Percentiles rank a stretch among this genome's conserved stretches.
Evolutionary conservation across 2,329 filamentous ascomycete genomes (phyloP).

Genomic region (Neoascochyta sp.): DNA sequence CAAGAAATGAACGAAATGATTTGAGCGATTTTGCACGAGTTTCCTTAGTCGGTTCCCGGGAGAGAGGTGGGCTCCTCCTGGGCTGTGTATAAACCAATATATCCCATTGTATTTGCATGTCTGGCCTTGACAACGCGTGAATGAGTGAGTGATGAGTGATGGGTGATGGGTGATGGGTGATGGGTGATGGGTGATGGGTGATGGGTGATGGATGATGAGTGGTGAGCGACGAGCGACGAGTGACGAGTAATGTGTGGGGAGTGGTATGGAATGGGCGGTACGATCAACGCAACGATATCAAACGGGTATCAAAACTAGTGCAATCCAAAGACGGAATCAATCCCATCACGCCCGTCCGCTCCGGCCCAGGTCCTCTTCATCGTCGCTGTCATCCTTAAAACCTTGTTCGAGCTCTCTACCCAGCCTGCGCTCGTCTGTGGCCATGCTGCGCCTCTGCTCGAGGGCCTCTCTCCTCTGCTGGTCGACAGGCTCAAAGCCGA

Average conservation of each 20-base stretch:
- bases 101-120: conserved; percentile 18
- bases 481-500: conserved; percentile 43
- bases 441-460: conserved; percentile 39
- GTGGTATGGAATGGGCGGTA: too few species aligned
- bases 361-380: conserved; percentile 44
- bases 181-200: too few species aligned
- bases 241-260: too few species aligned
- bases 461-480: conserved; percentile 38
- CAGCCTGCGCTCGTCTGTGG: conserved; percentile 58
- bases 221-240: too few species aligned
- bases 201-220: too few species aligned
- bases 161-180: too few species aligned
- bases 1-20: conserved; percentile 35
- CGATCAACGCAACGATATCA: too few species aligned
- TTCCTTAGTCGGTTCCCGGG: conserved; percentile 11
- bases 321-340: not conserved
- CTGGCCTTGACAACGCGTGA: too few species aligned
- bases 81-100: conserved; percentile 23
- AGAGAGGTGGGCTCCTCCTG: conserved; percentile 9
- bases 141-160: too few species aligned
- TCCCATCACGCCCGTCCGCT: conserved; percentile 8
- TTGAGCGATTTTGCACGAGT: conserved; percentile 17
- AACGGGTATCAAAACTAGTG: conserved; percentile 1
- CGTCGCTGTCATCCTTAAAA: conserved; percentile 70
- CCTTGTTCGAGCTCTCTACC: conserved; percentile 77